A percentile compares a stretch with the other conserved stretches of the same genome.
These are phyloP conservation scores for Drosera spatulata DNA, from an alignment of 179 eudicot genomes.

Conservation along the genomic window DNA sequence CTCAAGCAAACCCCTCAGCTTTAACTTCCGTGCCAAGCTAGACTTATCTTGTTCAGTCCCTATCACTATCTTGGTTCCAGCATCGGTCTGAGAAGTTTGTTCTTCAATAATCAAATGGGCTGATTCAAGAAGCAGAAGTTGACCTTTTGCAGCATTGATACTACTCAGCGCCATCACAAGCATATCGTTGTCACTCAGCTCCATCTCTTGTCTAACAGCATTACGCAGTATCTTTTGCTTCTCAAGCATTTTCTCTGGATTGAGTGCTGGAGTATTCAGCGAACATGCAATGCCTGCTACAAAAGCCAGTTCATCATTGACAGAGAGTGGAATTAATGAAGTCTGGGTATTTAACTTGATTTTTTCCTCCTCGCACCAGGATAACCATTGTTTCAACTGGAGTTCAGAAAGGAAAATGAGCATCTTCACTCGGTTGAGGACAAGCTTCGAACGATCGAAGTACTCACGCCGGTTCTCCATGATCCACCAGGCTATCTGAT, in stretches of 20 bases:
- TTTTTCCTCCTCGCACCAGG: constrained; percentile 85
- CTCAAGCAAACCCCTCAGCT: constrained; percentile 30
- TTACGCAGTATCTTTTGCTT: constrained; percentile 48
- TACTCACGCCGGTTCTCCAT: constrained; percentile 97
- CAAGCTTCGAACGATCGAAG: constrained; percentile 72
- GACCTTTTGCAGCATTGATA: constrained; percentile 93
- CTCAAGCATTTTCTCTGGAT: constrained; percentile 69
- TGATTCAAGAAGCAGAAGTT: constrained; percentile 83
- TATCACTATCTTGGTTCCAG: constrained; percentile 9
- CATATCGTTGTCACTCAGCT: constrained; percentile 75
- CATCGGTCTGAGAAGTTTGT: constrained; percentile 18
- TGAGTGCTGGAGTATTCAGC: constrained; percentile 67
- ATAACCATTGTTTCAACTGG: constrained; percentile 86
- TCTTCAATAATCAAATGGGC: constrained; percentile 33
- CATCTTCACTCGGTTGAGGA: constrained; percentile 79
- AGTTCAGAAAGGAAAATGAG: constrained; percentile 74
- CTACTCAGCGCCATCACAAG: constrained; percentile 83
- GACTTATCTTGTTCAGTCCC: constrained; percentile 23
- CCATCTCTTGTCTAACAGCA: constrained; percentile 84
- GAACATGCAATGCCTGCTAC: constrained; percentile 84
- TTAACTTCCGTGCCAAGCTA: constrained; percentile 20
- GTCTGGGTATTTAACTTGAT: constrained; percentile 46
- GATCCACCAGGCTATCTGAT: constrained; percentile 96
- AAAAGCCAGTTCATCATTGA: constrained; percentile 91
- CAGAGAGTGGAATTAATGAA: constrained; percentile 71